phyloP scores from a whole-genome alignment of 768 basidiomycete species.

The Russula foetens region DNA sequence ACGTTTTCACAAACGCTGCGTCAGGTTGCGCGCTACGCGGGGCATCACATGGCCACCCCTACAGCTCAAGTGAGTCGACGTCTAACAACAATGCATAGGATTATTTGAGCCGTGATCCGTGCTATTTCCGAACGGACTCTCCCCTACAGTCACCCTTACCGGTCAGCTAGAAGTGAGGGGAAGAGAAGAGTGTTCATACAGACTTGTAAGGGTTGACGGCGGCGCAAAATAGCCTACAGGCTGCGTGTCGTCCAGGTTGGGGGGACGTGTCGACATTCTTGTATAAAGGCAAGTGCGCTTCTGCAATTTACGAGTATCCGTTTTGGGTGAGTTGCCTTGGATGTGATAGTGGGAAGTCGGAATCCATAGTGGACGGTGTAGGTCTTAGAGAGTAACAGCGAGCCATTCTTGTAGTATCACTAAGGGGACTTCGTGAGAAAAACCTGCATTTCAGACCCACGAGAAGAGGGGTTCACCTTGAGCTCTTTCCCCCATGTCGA shows the following conservation, averaged over 20 bases:
- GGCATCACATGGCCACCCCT: too few relatives aligned
- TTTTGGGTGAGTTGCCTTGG: neutral
- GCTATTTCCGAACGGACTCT: too few relatives aligned
- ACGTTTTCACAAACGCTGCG: neutral
- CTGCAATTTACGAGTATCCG: neutral
- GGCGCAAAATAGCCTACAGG: neutral
- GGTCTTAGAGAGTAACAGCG: neutral
- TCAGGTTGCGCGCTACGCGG: constrained; percentile 8
- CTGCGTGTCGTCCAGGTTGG: neutral
- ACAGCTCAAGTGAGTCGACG: too few relatives aligned
- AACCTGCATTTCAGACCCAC: neutral
- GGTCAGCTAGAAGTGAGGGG: too few relatives aligned
- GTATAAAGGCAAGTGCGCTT: neutral
- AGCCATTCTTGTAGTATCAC: neutral
- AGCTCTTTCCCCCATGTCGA: neutral
- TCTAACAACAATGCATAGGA: too few relatives aligned
- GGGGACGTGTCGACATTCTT: neutral
- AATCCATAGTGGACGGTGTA: neutral
- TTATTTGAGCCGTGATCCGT: too few relatives aligned
- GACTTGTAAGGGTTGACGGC: neutral
- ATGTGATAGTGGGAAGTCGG: neutral
- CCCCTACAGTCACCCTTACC: too few relatives aligned
- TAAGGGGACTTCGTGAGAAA: constrained; percentile 3
- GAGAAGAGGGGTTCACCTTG: neutral
- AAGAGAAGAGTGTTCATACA: neutral